phyloP scores from a whole-genome alignment of 2,329 filamentous ascomycete species.

The Colletotrichum theobromicola region DNA sequence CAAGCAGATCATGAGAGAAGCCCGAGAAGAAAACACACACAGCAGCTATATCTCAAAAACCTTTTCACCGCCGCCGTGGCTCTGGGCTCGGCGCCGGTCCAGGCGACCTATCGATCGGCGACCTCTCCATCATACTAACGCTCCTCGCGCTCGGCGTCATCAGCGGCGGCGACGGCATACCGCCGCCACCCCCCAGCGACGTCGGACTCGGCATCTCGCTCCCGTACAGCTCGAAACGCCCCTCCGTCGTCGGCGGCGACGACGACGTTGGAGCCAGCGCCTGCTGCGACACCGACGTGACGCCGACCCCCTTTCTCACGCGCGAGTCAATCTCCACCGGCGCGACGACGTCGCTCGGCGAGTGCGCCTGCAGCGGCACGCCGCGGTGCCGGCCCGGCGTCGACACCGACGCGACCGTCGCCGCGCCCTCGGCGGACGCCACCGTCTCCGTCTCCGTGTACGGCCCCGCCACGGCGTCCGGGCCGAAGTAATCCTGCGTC shows the following conservation, averaged over 20 bases:
- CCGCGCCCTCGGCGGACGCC: background rate
- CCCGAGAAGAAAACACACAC: background rate
- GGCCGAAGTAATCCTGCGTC: conserved; percentile 49
- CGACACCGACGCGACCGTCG: conserved; percentile 22
- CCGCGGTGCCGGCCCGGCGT: conserved; percentile 38
- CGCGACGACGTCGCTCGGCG: conserved; percentile 53
- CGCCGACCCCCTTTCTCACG: background rate
- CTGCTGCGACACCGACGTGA: conserved; percentile 24
- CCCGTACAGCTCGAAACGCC: conserved; percentile 51
- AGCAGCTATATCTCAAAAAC: background rate
- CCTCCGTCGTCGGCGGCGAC: conserved; percentile 30
- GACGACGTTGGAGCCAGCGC: conserved; percentile 27
- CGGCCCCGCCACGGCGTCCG: conserved; percentile 49
- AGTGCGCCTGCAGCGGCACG: conserved; percentile 49
- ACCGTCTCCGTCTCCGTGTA: conserved; percentile 42
- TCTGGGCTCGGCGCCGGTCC: background rate
- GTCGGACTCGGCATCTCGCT: conserved; percentile 29
- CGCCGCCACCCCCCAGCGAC: background rate
- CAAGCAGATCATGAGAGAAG: background rate
- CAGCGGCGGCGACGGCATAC: background rate
- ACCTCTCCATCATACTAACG: conserved; percentile 8
- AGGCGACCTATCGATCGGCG: background rate
- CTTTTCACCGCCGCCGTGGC: background rate
- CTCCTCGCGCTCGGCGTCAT: conserved; percentile 7
- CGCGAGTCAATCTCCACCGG: conserved; percentile 60